These are phyloP conservation scores for Sugiyamaella chiloensis DNA, from an alignment of 805 yeast species.

Conservation along the genomic window DNA sequence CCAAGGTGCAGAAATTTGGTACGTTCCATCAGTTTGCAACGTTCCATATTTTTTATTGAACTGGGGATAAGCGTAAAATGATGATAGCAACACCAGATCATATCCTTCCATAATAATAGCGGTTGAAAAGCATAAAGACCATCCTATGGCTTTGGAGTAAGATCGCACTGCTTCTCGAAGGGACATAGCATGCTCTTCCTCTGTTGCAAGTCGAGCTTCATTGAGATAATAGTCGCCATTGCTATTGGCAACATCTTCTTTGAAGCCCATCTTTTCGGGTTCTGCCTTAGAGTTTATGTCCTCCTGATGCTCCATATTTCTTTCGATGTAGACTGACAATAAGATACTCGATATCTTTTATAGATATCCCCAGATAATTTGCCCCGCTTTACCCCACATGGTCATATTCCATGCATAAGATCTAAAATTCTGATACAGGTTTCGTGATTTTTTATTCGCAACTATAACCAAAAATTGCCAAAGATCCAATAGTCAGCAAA, in stretches of 20 bases:
- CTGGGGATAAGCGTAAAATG: conserved; percentile 45
- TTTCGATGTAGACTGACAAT: background rate
- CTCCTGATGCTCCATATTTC: background rate
- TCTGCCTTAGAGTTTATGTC: background rate
- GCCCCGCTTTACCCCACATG: background rate
- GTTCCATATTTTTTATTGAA: conserved; percentile 39
- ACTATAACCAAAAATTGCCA: background rate
- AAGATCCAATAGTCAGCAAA: too few species aligned
- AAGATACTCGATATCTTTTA: background rate
- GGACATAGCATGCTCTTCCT: conserved; percentile 30
- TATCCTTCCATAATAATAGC: conserved; percentile 52
- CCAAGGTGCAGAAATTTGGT: conserved; percentile 36
- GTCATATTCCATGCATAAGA: background rate
- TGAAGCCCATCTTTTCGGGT: background rate
- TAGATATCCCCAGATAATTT: background rate
- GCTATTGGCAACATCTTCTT: conserved; percentile 5
- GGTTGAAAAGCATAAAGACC: conserved; percentile 45
- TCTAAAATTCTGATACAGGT: background rate
- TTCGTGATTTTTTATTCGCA: background rate
- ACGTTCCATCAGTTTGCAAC: conserved; percentile 5
- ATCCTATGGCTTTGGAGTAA: conserved; percentile 43
- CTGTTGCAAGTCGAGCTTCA: conserved; percentile 20
- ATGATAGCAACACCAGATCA: conserved; percentile 39
- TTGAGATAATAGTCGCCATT: conserved; percentile 3
- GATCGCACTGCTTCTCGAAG: conserved; percentile 30